Base-by-base conservation (phyloP, 305 asterid species). In the Fraxinus sp. region DNA sequence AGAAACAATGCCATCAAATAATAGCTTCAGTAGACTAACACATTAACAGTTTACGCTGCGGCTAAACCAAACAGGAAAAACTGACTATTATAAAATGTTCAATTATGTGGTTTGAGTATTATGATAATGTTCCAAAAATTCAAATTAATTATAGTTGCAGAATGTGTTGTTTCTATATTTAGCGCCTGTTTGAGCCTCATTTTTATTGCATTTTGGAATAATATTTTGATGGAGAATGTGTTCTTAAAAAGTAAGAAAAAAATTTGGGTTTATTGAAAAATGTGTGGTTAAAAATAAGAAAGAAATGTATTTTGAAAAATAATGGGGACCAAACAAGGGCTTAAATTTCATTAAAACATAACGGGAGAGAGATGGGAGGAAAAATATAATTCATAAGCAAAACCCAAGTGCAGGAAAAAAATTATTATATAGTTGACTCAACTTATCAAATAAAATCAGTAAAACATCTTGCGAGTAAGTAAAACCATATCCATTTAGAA, bases 1-100 rank as follows among this genome's bases (percentile, higher is more conserved):
- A 59, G 82, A 80, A 79, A 62, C 70, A 62, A 62, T 62, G 71
- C 30, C 32, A 62, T 59, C 70, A 20, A 7, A 62, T 62, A 62
- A 20, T 79, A 37, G 20, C 32, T 70, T 70, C 75, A 70, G 37
- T 28, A 32, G 20, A 30, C 36, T 0, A 14, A 70, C 35, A 66
- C 32, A 24, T 24, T 24, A 4, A 66, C 14, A 28, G 35, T 13
- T 30, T 24, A 4, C 22, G 41, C 71, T 7, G 70, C 70, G 5
- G 20, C 18, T 0, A 5, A 39, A 43, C 24, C 43, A 77, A 39
- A 28, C 59, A 62, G 14, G 46, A 16, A 22, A 33, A 78, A 52
- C 26, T 30, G 18, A 32, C 46, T 26, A 78, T 78, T 22, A 52
- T n/a, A 4, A 22, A 52, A 18, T 57, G 68, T 57, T 26, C 68